phyloP scores from a whole-genome alignment of 768 basidiomycete genomes.

The Coprinopsis sp. region DNA sequence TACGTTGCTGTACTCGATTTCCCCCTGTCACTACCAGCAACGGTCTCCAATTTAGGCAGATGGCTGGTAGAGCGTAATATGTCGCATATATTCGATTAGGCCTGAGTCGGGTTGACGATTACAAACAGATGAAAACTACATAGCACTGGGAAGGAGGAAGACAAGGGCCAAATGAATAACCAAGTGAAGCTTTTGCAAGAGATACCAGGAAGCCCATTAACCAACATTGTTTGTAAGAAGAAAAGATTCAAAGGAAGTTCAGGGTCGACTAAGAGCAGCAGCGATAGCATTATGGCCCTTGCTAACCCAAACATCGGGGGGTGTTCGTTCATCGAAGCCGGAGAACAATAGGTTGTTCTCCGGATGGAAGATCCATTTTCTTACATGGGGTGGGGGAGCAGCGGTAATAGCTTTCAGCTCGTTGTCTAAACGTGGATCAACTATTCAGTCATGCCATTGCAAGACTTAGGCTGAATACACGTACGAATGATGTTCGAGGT shows the following conservation, averaged over 20 bases:
- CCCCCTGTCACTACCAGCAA: too few species aligned
- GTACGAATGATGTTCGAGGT: slow-evolving; percentile 63
- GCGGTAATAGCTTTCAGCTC: slow-evolving; percentile 63
- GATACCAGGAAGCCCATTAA: not conserved
- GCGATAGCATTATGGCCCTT: slow-evolving; percentile 45
- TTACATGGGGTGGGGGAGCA: slow-evolving; percentile 52
- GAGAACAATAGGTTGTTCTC: slow-evolving; percentile 57
- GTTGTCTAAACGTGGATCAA: slow-evolving; percentile 30
- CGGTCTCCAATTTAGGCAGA: too few species aligned
- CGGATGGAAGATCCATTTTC: slow-evolving; percentile 54
- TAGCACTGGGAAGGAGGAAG: too few species aligned
- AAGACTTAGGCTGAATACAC: slow-evolving; percentile 16
- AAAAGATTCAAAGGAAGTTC: not conserved
- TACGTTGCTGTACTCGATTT: too few species aligned
- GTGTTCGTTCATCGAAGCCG: slow-evolving; percentile 34
- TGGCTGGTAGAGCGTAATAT: too few species aligned
- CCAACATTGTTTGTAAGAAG: not conserved
- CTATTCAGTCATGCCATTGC: not conserved
- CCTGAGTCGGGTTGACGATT: too few species aligned
- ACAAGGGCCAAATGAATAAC: too few species aligned
- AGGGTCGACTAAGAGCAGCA: slow-evolving; percentile 25
- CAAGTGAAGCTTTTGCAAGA: too few species aligned
- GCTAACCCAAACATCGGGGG: slow-evolving; percentile 55
- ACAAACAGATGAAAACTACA: too few species aligned
- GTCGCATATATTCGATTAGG: too few species aligned